phyloP scores from a whole-genome alignment of 2,329 filamentous ascomycete genomes.

The Knufia fluminis region DNA sequence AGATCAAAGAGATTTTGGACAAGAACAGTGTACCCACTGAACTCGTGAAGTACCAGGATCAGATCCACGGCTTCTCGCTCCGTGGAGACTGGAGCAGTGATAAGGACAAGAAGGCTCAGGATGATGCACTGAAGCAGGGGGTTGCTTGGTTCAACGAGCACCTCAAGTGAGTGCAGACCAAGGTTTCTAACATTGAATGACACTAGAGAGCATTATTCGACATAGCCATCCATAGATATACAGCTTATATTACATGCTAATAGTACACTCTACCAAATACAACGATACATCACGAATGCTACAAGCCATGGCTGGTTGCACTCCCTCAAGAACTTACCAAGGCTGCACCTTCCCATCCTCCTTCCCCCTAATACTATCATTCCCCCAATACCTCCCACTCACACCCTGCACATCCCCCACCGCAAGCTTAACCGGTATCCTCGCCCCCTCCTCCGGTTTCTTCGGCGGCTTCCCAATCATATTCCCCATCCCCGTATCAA shows the following conservation, averaged over 20 bases:
- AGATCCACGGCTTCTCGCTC: slow-evolving; percentile 38
- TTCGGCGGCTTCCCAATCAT: slow-evolving; percentile 4
- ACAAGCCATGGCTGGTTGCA: no score
- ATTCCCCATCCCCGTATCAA: slow-evolving; percentile 6
- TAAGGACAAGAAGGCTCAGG: slow-evolving; percentile 40
- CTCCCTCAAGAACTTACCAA: not conserved
- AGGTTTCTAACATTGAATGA: not conserved
- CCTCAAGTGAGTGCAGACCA: slow-evolving; percentile 20
- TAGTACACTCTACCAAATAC: no score
- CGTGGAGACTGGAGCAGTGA: slow-evolving; percentile 31
- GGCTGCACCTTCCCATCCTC: slow-evolving; percentile 1
- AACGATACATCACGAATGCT: no score
- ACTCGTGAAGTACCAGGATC: slow-evolving; percentile 35
- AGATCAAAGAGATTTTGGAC: slow-evolving; percentile 34
- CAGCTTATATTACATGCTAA: no score
- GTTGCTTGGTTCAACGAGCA: slow-evolving; percentile 34
- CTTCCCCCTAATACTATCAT: not conserved
- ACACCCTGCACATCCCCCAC: not conserved
- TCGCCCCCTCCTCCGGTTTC: slow-evolving; percentile 1
- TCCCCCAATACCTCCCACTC: slow-evolving; percentile 5
- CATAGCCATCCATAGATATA: no score
- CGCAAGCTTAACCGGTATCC: slow-evolving; percentile 4
- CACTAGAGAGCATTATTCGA: no score
- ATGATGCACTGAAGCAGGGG: slow-evolving; percentile 35
- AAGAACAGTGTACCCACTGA: slow-evolving; percentile 33